A percentile compares a stretch with the other conserved stretches of the same genome.
Conservation (phyloP, 2,329 filamentous ascomycete species). For the Ramularia endophylla region DNA sequence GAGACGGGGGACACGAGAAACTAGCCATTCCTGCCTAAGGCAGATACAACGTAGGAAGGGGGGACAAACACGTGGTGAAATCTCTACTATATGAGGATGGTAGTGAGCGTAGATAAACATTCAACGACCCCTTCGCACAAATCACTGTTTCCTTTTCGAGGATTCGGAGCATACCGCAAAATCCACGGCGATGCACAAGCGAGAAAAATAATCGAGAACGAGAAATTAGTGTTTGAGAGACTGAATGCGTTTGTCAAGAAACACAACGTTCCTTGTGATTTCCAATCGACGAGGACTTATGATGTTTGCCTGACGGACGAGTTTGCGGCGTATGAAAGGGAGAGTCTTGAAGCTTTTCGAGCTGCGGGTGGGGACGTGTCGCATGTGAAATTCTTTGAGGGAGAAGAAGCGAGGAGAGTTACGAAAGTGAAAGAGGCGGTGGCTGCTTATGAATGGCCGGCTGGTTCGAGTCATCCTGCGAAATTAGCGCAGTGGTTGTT, state of each 20-base stretch:
- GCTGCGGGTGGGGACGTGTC: conserved; percentile 41
- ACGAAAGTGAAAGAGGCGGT: conserved; percentile 36
- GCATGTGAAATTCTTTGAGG: conserved; percentile 37
- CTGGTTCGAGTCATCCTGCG: conserved; percentile 45
- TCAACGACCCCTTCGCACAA: too few relatives aligned
- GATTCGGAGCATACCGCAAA: conserved; percentile 40
- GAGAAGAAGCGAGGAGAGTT: conserved; percentile 34
- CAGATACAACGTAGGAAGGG: too few relatives aligned
- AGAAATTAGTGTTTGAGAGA: conserved; percentile 36
- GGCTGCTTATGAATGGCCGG: conserved; percentile 48
- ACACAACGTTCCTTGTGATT: conserved; percentile 42
- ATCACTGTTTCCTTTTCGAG: too few relatives aligned
- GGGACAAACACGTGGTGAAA: too few relatives aligned
- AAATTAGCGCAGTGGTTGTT: conserved; percentile 47
- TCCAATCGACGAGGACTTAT: conserved; percentile 42
- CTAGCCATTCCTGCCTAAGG: too few relatives aligned
- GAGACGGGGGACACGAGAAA: too few relatives aligned
- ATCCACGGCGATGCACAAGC: conserved; percentile 41
- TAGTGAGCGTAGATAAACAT: too few relatives aligned
- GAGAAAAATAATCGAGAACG: conserved; percentile 42
- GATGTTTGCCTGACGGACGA: conserved; percentile 45
- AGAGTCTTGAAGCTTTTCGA: conserved; percentile 35
- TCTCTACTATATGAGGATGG: too few relatives aligned
- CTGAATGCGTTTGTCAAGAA: conserved; percentile 39
- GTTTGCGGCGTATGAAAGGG: conserved; percentile 41